A percentile compares a stretch with the other conserved stretches of the same genome.
These are phyloP conservation scores for Aspergillus costaricaensis DNA, from an alignment of 2,329 filamentous ascomycete genomes.

Conservation along the genomic window DNA sequence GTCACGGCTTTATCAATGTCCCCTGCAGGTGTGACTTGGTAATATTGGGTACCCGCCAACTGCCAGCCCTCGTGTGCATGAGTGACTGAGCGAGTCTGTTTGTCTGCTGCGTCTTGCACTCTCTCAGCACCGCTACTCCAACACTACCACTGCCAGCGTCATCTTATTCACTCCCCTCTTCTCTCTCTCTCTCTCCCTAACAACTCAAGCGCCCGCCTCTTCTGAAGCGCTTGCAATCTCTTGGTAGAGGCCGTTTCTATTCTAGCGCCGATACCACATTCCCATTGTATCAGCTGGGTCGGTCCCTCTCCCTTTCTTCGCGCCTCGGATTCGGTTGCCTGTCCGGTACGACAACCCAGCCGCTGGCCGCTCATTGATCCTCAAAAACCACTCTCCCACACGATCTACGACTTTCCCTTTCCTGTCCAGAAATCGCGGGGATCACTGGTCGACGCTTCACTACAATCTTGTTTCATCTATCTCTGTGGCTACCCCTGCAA, in stretches of 20 bases:
- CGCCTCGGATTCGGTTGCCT: conserved; percentile 9
- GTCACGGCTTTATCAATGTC: conserved; percentile 6
- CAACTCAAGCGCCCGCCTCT: not conserved
- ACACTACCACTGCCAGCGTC: not conserved
- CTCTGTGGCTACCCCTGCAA: not conserved
- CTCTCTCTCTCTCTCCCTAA: not conserved
- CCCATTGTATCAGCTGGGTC: conserved; percentile 3
- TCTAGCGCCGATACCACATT: not conserved
- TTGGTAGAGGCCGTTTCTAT: not conserved
- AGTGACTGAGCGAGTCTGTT: conserved; percentile 9
- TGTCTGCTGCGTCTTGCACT: conserved; percentile 3
- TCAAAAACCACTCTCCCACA: not conserved
- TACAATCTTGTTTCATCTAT: not conserved
- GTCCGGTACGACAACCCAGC: conserved; percentile 13
- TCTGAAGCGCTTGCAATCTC: not conserved
- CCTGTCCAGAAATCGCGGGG: not conserved
- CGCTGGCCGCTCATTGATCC: conserved; percentile 12
- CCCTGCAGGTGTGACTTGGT: conserved; percentile 21
- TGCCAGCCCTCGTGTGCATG: conserved; percentile 14
- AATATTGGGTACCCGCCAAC: conserved; percentile 23
- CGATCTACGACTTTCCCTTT: not conserved
- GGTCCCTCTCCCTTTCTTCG: not conserved
- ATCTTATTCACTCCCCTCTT: not conserved
- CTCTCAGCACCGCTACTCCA: conserved; percentile 3
- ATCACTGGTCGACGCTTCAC: not conserved